Conservation (phyloP, 129 eudicot genomes). For the Apium graveolens region DNA sequence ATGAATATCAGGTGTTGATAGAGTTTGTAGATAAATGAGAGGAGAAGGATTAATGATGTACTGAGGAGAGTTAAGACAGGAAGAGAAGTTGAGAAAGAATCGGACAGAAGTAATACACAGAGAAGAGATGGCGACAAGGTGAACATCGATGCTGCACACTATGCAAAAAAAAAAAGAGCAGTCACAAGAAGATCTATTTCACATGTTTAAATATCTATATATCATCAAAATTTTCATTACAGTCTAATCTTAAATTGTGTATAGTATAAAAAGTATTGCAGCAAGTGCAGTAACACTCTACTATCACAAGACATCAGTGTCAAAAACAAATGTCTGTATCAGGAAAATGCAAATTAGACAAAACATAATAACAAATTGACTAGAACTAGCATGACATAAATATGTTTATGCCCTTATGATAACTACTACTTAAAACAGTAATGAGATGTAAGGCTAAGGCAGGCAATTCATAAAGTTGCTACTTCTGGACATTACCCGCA, state of each 20-base stretch:
- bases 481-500: background rate
- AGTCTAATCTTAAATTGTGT: background rate
- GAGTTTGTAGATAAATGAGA: background rate
- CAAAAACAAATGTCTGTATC: slow-evolving; percentile 1
- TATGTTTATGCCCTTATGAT: background rate
- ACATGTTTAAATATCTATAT: background rate
- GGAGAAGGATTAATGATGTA: background rate
- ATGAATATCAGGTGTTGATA: background rate
- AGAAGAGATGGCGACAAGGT: background rate
- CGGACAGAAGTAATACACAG: background rate
- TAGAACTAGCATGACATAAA: background rate
- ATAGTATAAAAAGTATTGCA: background rate
- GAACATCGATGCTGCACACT: background rate
- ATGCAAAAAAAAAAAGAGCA: background rate
- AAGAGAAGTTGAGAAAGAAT: background rate
- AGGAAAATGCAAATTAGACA: background rate
- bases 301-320: background rate
- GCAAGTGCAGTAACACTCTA: background rate
- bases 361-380: background rate
- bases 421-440: background rate
- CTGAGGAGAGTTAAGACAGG: background rate
- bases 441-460: background rate
- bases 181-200: background rate
- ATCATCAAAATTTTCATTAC: background rate
- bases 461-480: too few relatives aligned